These are phyloP conservation scores for Leccinum subtestaceum DNA, from an alignment of 768 basidiomycete species.

Conservation along the genomic window DNA sequence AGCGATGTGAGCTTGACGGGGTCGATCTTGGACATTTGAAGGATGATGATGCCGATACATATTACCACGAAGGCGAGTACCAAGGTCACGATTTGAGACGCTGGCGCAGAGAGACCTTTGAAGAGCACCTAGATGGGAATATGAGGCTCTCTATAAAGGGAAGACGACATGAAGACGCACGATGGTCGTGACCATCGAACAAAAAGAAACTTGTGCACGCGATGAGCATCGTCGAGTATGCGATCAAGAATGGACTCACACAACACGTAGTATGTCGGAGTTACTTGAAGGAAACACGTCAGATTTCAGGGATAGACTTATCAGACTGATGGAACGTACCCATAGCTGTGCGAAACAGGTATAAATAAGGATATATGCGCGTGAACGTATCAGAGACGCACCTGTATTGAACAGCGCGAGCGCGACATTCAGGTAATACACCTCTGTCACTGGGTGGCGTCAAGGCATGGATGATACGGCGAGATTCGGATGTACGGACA, in stretches of 20 bases:
- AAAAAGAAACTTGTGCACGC: conserved; percentile 63
- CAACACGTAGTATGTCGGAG: conserved; percentile 84
- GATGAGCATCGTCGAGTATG: background rate
- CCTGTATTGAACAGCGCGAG: conserved; percentile 94
- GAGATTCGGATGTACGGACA: conserved; percentile 41
- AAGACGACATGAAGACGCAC: conserved; percentile 40
- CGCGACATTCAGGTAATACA: conserved; percentile 94
- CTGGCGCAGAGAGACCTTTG: conserved; percentile 80
- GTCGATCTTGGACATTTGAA: conserved; percentile 95
- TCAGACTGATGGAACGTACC: conserved; percentile 39
- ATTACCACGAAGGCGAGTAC: conserved; percentile 92
- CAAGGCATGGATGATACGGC: background rate
- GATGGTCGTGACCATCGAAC: conserved; percentile 79
- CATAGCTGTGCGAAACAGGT: conserved; percentile 48
- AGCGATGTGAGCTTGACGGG: conserved; percentile 74
- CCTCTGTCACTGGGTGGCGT: conserved; percentile 65
- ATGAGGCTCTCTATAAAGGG: conserved; percentile 1
- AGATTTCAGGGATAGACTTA: conserved; percentile 4
- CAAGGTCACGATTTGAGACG: conserved; percentile 80
- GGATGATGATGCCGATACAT: conserved; percentile 87
- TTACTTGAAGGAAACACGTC: conserved; percentile 47
- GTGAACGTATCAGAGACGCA: conserved; percentile 23
- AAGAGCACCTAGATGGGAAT: conserved; percentile 67
- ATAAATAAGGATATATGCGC: conserved; percentile 3
- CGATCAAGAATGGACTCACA: conserved; percentile 45